Conservation (phyloP, 2,329 filamentous ascomycete genomes). For the Coniochaeta sp. region DNA sequence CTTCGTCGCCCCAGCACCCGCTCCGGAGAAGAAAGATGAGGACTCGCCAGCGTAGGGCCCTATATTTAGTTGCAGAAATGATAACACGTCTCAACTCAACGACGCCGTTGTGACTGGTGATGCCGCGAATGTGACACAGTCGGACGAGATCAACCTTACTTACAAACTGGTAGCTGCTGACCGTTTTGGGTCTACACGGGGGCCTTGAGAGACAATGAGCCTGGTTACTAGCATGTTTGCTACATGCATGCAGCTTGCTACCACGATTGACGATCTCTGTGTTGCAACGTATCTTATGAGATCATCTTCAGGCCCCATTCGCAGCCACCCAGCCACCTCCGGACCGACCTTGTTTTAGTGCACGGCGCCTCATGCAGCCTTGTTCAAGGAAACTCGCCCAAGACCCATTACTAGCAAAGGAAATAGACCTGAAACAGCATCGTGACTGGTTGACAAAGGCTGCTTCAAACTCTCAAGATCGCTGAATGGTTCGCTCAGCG, state of each 20-base stretch:
- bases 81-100: not conserved
- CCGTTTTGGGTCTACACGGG: no score
- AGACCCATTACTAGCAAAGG: not conserved
- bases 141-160: no score
- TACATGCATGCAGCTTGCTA: no score
- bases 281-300: not conserved
- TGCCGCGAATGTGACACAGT: not conserved
- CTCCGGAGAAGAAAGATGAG: not conserved
- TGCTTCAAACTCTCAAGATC: not conserved
- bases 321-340: not conserved
- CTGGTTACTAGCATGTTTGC: no score
- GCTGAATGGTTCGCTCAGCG: not conserved
- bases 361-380: not conserved
- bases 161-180: no score
- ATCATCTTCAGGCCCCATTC: not conserved
- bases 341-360: not conserved
- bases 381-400: not conserved
- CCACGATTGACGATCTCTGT: no score
- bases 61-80: not conserved
- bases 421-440: not conserved
- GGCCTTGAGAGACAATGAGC: no score
- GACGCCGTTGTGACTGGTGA: not conserved
- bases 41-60: not conserved
- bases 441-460: not conserved
- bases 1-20: not conserved